Base-by-base conservation (phyloP, 164 flowering plant genomes). In the Annona squamosa region DNA sequence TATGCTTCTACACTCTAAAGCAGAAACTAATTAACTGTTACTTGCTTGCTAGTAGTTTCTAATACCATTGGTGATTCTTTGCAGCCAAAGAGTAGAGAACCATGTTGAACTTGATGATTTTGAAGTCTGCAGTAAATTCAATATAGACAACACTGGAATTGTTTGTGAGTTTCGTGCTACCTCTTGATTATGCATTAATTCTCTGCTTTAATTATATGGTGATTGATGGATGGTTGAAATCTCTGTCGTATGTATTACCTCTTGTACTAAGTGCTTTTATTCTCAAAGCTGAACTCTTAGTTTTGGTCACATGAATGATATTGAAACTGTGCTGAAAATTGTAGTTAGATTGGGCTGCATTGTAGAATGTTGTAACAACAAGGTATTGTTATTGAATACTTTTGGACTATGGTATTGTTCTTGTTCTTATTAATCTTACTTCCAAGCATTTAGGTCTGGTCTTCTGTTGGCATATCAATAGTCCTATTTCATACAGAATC, bases 111-210 rank as follows among this genome's bases (percentile, higher is more conserved):
- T 92, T 62, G 79, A 73, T 70, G 98, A 95, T 78, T 88, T 92
- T 76, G 88, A 87, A 79, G 81, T 87, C 57, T 91, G 90, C 72
- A 88, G 86, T 74, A 78, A 71, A 75, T 82, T 83, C 70, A 78
- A 91, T 63, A 82, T 95, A 77, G 99, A 95, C 85, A 91, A 87
- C 80, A 95, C 99, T 0, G 98, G 99, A 9, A 88, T 95, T 83
- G 91, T 95, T 6, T 91, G 99, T 94, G 82, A 90, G 97, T 91
- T 81, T 62, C 67, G 59, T 72, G 43, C 3, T 43, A 43, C 62
- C 37, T 26, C 37, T 26, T 26, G 37, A 26, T 17, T 17, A 46
- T 16, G n/a, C 48, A n/a, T 5, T 9, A 16, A 5, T 67, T 42
- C 43, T 48, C 26, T 72, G 4, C 4, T 66, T 1, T 10, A 13